A percentile compares a stretch with the other conserved stretches of the same genome.
Evolutionary conservation across 768 basidiomycete genomes (phyloP).

Genomic region (Boletus tomentosulus): DNA sequence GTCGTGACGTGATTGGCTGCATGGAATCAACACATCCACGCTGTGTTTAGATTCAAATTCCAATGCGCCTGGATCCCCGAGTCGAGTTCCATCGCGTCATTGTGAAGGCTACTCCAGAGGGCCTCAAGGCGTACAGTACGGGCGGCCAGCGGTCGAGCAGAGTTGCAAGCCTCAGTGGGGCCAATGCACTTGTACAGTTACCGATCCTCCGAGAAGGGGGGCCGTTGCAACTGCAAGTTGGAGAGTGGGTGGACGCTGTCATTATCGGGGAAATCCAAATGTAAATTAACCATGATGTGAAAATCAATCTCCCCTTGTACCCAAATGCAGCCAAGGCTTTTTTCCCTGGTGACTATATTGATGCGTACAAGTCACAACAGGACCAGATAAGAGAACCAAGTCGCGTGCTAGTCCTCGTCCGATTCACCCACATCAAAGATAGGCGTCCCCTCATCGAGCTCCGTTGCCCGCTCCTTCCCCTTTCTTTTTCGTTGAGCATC

Average conservation of each 20-base stretch:
- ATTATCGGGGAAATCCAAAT: constrained; percentile 63
- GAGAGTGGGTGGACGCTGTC: constrained; percentile 56
- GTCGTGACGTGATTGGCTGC: background rate
- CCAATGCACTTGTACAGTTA: constrained; percentile 73
- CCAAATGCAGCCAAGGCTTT: background rate
- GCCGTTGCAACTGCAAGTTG: constrained; percentile 42
- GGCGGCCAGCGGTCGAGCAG: constrained; percentile 86
- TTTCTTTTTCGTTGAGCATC: constrained; percentile 34
- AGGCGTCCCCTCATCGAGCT: constrained; percentile 31
- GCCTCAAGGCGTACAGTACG: constrained; percentile 69
- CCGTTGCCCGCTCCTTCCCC: constrained; percentile 45
- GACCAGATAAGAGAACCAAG: too few species aligned
- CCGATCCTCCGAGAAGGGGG: constrained; percentile 42
- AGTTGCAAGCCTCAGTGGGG: constrained; percentile 73
- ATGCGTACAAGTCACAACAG: too few species aligned
- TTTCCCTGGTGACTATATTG: background rate
- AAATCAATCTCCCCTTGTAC: background rate
- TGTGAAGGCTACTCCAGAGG: constrained; percentile 40
- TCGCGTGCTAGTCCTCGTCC: constrained; percentile 38
- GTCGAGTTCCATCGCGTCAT: constrained; percentile 82
- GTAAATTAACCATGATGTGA: constrained; percentile 7
- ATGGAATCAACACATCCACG: background rate
- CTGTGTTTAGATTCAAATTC: constrained; percentile 44
- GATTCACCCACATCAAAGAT: constrained; percentile 57
- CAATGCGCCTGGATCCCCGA: constrained; percentile 67